Evolutionary conservation across 306 rosid species (phyloP), one percentile per base, ranked within the genome.

Genomic region (Rubus parviflorus): DNA sequence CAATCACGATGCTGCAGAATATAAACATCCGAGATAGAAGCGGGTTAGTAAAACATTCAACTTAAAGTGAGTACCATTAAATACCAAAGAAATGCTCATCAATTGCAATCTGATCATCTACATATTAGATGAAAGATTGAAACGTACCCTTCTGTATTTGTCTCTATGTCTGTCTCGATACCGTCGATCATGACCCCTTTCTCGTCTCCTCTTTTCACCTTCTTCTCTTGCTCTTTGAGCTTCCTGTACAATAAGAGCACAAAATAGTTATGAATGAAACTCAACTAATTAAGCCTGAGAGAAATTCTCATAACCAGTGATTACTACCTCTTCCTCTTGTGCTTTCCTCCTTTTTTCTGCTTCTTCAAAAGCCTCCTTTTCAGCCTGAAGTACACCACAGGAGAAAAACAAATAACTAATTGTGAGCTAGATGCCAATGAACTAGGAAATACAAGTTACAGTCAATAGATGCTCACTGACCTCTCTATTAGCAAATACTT

Each of bases 201-300:
- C 99, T 52, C 77, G 78, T 66, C 98, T 89, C 80, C 99, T 82
- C 84, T 82, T 87, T 81, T 96, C 99, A 15, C 98, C 99, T 83
- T 96, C 98, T 83, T 92, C 99, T 83, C 99, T 89, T 54, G 99
- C 99, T 83, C 96, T 87, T 81, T 84, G 89, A 85, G 97, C 96
- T 87, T 96, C 99, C 99, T 95, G 95, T 73, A 83, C 66, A 75
- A 61, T 49, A 77, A 61, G 58, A 61, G 82, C 76, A 70, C 71
- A 75, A 60, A 61, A 70, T 58, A 73, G 23, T 68, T 47, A n/a
- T 20, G 62, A 72, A 73, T 58, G 15, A 68, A 47, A 68, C 38
- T 20, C 81, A 61, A 48, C 60, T 12, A 54, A 54, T 57, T 15
- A 53, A 60, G 49, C 72, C 54, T 43, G 20, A 45, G 52, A 25